Percentiles rank a stretch among this genome's conserved stretches.
Conservation (phyloP, 495 filamentous ascomycete genomes). For the Hyphodiscus hymeniophilus region DNA sequence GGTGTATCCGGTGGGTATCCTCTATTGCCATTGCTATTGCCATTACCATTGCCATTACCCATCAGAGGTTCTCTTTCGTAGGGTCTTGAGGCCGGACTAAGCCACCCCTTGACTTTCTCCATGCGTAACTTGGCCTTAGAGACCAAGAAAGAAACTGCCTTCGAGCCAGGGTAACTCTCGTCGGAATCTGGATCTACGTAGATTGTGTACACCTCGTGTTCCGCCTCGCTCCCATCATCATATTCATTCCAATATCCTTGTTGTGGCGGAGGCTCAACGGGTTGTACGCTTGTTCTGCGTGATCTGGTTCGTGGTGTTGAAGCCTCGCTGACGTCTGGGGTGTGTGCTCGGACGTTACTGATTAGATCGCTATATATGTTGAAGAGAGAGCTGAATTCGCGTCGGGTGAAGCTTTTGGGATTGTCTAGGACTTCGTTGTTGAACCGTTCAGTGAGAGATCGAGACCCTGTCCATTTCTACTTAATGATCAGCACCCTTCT, state of each 20-base stretch:
- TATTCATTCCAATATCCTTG: constrained; percentile 57
- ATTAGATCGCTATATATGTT: constrained; percentile 48
- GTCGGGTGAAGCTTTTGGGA: constrained; percentile 54
- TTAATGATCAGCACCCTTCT: constrained; percentile 1
- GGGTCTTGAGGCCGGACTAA: constrained; percentile 20
- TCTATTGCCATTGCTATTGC: too few relatives aligned
- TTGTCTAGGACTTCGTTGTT: constrained; percentile 43
- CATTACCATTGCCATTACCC: not conserved
- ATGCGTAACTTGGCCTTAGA: constrained; percentile 31
- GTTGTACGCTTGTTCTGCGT: constrained; percentile 19
- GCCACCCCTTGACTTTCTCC: constrained; percentile 35
- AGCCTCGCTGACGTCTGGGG: constrained; percentile 9
- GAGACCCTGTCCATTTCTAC: constrained; percentile 62
- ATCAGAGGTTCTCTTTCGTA: constrained; percentile 15
- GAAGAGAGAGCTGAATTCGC: constrained; percentile 46
- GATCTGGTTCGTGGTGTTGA: constrained; percentile 14
- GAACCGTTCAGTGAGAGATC: constrained; percentile 48
- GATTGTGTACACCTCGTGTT: constrained; percentile 42
- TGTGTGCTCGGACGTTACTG: constrained; percentile 34
- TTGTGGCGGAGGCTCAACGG: not conserved
- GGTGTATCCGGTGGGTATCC: too few relatives aligned
- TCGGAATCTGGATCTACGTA: constrained; percentile 47
- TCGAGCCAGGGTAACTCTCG: constrained; percentile 37
- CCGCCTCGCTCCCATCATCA: constrained; percentile 50
- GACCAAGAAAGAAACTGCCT: constrained; percentile 29